A percentile compares a stretch with the other conserved stretches of the same genome.
phyloP scores from a whole-genome alignment of 768 basidiomycete genomes.

The Termitomyces eurrhizus region DNA sequence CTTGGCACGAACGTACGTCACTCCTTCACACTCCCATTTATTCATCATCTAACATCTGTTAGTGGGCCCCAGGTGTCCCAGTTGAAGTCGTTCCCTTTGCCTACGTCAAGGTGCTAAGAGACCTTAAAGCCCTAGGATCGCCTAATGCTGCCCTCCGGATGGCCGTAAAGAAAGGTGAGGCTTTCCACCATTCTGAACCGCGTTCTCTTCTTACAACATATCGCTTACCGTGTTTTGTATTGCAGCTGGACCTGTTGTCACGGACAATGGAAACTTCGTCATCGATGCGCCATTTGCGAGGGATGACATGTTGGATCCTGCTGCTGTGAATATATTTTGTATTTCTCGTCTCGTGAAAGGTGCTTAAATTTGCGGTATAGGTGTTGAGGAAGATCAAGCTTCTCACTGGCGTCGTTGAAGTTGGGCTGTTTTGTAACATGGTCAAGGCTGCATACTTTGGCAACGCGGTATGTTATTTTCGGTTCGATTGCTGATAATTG shows the following conservation, averaged over 20 bases:
- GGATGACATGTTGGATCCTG: constrained; percentile 64
- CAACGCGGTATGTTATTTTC: constrained; percentile 51
- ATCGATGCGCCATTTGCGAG: constrained; percentile 91
- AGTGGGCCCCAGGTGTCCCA: constrained; percentile 89
- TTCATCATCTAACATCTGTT: background rate
- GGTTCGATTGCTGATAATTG: background rate
- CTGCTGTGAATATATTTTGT: constrained; percentile 36
- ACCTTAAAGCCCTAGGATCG: constrained; percentile 57
- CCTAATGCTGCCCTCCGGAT: constrained; percentile 81
- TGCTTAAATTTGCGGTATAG: constrained; percentile 31
- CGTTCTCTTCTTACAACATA: background rate
- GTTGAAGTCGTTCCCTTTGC: constrained; percentile 98
- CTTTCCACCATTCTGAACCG: background rate
- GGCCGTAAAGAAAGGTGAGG: constrained; percentile 73
- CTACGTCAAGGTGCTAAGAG: constrained; percentile 81
- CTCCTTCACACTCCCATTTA: background rate
- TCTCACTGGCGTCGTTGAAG: constrained; percentile 98
- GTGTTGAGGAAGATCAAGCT: constrained; percentile 82
- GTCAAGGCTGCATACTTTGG: constrained; percentile 97
- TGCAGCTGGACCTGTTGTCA: constrained; percentile 89
- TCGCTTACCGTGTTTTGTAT: background rate
- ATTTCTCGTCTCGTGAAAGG: background rate
- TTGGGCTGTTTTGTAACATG: constrained; percentile 93
- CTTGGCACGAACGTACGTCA: constrained; percentile 77
- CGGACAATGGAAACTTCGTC: constrained; percentile 96